Conservation (phyloP, 306 rosid species). For the Comarum palustre region DNA sequence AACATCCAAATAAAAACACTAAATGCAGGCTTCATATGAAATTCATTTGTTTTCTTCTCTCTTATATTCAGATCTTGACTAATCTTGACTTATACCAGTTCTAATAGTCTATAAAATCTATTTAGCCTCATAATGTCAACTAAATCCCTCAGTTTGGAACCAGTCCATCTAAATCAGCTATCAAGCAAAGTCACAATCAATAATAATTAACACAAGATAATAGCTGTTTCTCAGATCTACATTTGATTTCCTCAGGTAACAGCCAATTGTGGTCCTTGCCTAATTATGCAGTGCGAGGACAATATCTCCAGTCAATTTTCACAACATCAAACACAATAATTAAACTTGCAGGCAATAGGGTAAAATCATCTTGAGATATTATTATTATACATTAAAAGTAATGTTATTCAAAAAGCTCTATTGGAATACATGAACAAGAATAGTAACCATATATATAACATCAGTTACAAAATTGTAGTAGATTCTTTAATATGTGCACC, state of each 20-base stretch:
- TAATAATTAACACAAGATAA: not conserved
- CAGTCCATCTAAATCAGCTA: slow-evolving; percentile 5
- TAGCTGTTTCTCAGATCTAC: not conserved
- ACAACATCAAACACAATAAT: not conserved
- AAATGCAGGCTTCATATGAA: not conserved
- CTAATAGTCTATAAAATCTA: not conserved
- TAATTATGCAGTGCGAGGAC: not conserved
- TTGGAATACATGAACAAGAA: not conserved
- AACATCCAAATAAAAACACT: not conserved
- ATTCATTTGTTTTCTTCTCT: not conserved
- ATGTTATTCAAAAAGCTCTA: not conserved
- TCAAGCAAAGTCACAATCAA: not conserved
- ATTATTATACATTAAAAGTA: not conserved
- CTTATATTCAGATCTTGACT: not conserved
- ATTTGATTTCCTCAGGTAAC: not conserved
- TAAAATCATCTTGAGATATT: not conserved
- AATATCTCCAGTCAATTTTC: slow-evolving; percentile 5
- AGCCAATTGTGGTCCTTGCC: slow-evolving; percentile 3
- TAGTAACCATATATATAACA: slow-evolving; percentile 19
- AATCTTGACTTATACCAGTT: not conserved
- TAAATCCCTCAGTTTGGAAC: not conserved
- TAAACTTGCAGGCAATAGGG: not conserved
- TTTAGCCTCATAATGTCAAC: not conserved
- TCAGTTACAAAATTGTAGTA: slow-evolving; percentile 38
- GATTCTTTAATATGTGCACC: slow-evolving; percentile 30